phyloP scores from a whole-genome alignment of 2,329 filamentous ascomycete species.

The Ophiosphaerella korrae region DNA sequence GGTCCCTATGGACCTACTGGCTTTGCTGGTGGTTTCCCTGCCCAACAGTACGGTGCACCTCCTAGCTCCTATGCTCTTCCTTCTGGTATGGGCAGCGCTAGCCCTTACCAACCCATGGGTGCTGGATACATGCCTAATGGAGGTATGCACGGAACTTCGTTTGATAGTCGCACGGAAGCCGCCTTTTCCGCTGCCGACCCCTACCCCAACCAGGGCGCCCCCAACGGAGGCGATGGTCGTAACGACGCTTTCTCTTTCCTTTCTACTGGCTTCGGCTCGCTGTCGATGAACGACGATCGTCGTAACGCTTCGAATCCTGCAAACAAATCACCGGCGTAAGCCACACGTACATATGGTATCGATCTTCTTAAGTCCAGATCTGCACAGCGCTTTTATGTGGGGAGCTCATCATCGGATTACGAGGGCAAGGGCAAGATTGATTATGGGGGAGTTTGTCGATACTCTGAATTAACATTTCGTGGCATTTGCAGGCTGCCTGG shows the following conservation, averaged over 20 bases:
- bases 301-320: conserved; percentile 50
- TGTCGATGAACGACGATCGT: conserved; percentile 69
- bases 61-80: conserved; percentile 89
- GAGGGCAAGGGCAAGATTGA: conserved; percentile 43
- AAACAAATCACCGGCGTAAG: conserved; percentile 49
- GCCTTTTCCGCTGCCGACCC: conserved; percentile 91
- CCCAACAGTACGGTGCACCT: conserved; percentile 83
- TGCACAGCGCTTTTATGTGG: conserved; percentile 43
- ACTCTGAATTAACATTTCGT: conserved; percentile 45
- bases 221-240: conserved; percentile 68
- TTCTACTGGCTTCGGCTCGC: conserved; percentile 71
- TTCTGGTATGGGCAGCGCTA: conserved; percentile 79
- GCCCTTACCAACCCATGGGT: conserved; percentile 75
- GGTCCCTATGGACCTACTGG: conserved; percentile 74
- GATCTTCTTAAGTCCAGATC: conserved; percentile 40
- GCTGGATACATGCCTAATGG: conserved; percentile 79
- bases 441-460: conserved; percentile 43
- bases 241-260: conserved; percentile 82
- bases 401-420: conserved; percentile 39
- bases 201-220: conserved; percentile 74
- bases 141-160: conserved; percentile 81
- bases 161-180: conserved; percentile 92
- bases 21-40: conserved; percentile 67
- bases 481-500: conserved; percentile 46
- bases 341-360: conserved; percentile 41